Percentiles rank a stretch among this genome's conserved stretches.
Evolutionary conservation across 2,329 filamentous ascomycete species (phyloP).

Genomic region (Chaetomiaceae sp.): DNA sequence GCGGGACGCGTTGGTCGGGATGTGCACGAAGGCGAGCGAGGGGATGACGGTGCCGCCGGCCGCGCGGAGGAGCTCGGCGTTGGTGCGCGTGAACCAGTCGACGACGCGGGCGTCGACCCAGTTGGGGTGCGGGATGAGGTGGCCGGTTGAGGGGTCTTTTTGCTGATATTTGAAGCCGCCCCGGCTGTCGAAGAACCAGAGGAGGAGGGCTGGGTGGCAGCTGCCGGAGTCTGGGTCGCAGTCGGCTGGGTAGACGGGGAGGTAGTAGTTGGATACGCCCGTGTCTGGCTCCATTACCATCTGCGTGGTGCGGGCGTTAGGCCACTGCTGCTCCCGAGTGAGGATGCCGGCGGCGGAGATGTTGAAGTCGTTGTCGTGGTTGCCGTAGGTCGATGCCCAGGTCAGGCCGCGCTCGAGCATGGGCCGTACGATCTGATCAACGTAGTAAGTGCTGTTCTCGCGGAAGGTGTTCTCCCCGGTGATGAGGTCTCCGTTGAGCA

Average conservation of each 20-base stretch:
- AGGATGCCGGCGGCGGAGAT: constrained; percentile 31
- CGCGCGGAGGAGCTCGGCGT: constrained; percentile 31
- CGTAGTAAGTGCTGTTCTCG: constrained; percentile 45
- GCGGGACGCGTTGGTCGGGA: constrained; percentile 35
- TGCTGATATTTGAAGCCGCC: constrained; percentile 43
- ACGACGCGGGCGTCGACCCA: constrained; percentile 45
- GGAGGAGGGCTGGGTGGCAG: constrained; percentile 34
- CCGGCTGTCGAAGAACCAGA: constrained; percentile 61
- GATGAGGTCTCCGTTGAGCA: constrained; percentile 61
- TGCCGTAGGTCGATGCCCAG: constrained; percentile 59
- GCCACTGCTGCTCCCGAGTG: constrained; percentile 25
- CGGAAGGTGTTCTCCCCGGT: constrained; percentile 53
- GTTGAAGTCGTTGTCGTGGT: constrained; percentile 49
- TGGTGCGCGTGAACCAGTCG: constrained; percentile 40
- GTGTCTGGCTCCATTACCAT: constrained; percentile 25
- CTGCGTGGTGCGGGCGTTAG: constrained; percentile 24
- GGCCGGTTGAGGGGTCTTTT: constrained; percentile 13
- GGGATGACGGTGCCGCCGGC: constrained; percentile 36
- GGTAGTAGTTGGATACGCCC: constrained; percentile 32
- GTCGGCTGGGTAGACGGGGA: constrained; percentile 28
- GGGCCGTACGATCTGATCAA: constrained; percentile 47
- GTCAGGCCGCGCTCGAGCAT: constrained; percentile 41
- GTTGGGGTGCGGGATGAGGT: constrained; percentile 28
- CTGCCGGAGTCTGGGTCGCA: constrained; percentile 7
- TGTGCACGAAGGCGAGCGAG: constrained; percentile 47